phyloP scores from a whole-genome alignment of 2,329 filamentous ascomycete species.

The Hirsutella rhossiliensis region DNA sequence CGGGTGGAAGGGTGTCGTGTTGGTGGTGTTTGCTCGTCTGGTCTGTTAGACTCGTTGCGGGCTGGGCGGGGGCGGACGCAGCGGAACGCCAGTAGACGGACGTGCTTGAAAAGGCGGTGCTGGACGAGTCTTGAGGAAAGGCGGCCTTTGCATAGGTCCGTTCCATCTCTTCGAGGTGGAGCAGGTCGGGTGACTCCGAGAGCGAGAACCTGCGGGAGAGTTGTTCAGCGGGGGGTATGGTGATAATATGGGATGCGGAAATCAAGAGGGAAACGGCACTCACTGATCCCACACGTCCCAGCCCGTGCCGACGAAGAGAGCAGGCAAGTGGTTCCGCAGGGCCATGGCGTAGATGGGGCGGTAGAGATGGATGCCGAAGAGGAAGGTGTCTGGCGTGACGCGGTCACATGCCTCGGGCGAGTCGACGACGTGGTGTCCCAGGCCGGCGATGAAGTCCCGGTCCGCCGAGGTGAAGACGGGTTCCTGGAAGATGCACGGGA shows the following conservation, averaged over 20 bases:
- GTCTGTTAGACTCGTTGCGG: too few relatives aligned
- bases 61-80: too few relatives aligned
- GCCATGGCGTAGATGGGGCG: slow-evolving; percentile 38
- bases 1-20: too few relatives aligned
- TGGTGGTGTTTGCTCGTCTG: too few relatives aligned
- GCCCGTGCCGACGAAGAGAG: slow-evolving; percentile 45
- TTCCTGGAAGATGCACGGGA: slow-evolving; percentile 41
- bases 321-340: slow-evolving; percentile 32
- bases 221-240: slow-evolving; percentile 1
- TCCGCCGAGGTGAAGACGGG: slow-evolving; percentile 37
- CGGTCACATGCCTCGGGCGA: slow-evolving; percentile 39
- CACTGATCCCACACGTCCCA: slow-evolving; percentile 39
- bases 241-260: background rate
- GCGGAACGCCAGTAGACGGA: slow-evolving; percentile 8
- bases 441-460: slow-evolving; percentile 36
- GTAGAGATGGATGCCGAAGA: slow-evolving; percentile 53
- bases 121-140: slow-evolving; percentile 7
- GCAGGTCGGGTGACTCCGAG: slow-evolving; percentile 1
- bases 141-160: slow-evolving; percentile 3
- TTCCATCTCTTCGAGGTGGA: slow-evolving; percentile 6
- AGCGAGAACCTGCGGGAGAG: slow-evolving; percentile 3
- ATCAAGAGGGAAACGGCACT: slow-evolving; percentile 11
- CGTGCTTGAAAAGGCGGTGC: slow-evolving; percentile 9
- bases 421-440: slow-evolving; percentile 40
- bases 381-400: slow-evolving; percentile 35